Base-by-base conservation (phyloP, 345 rosid genomes). In the Conringia planisiliqua region DNA sequence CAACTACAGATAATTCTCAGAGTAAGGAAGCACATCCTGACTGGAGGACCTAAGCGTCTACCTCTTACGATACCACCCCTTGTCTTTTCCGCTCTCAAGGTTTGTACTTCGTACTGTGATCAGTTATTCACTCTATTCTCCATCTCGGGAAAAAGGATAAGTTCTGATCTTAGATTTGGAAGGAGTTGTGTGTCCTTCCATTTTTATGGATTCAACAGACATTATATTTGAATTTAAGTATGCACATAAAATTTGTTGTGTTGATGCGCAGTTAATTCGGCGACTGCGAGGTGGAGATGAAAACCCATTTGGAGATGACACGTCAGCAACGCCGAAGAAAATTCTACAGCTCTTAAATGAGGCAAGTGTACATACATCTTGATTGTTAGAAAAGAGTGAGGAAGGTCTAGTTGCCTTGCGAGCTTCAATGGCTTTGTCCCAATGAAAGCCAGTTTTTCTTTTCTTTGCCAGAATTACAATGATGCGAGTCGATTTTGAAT, bases 31-130 rank as follows among this genome's bases (percentile, higher is more conserved):
- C 92, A 90, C 77, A 81, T 92, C 69, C 77, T 95, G 82, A 78
- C 83, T 27, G 99, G 98, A 72, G 99, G 99, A 44, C 90, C 93
- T 74, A 95, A 78, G 78, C 92, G 96, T 26, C 84, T 95, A 7
- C 87, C 96, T 46, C 86, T 85, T 75, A 95, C 97, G 20, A 84
- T 92, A 79, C 96, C 99, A 75, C 90, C 99, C 5, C 93, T 95
- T 80, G 88, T 95, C 52, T 88, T 88, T 82, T 88, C 94, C 12
- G 75, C 90, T 78, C 89, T 92, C 47, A 90, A 92, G 98, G 99
- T 95, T 75, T 79, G 86, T 58, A 38, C 66, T 61, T 65, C 33
- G 71, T 62, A 64, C 3, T 73, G 35, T 30, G 65, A 57, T 35
- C 71, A 58, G 11, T 48, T 70, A 27, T 56, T 46, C 73, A 46